Evolutionary conservation across 805 yeast species (phyloP), one percentile per base, ranked within the genome.

Genomic region (Isabelozyma rhagii): DNA sequence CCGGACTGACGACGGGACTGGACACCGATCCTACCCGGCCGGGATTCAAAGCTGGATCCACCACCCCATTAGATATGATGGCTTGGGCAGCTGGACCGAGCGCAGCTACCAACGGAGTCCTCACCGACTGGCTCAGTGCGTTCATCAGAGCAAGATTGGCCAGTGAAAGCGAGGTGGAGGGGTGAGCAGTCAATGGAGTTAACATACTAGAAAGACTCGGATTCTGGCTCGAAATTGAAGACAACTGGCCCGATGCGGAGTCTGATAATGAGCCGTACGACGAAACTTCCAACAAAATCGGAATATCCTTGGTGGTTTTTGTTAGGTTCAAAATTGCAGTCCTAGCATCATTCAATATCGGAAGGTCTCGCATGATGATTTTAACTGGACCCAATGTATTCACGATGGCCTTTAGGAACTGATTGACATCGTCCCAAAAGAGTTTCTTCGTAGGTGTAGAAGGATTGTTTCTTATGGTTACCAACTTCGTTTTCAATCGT

Each of bases 261-360:
- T 39, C 45, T 1, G 70, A 55, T 56, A 68, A 62, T 9, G 64
- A 51, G 47, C 66, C 68, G 47, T 69, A 68, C 0, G 72, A 62
- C 1, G 72, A 67, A 4, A 69, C 68, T 62, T 92, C 97, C 41
- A 92, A 69, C 57, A 89, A 75, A n/a, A 89, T 84, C 0, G 97
- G 91, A 13, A 93, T 87, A 61, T 93, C 98, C 60, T 93, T 93
- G 4, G 97, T 89, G 3, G 92, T 87, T 55, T 89, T 83, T 0
- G 97, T 92, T 51, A 93, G 72, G 38, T 83, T 81, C 0, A 96
- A 89, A 68, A 93, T 79, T 5, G 88, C 82, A 7, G 92, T 84
- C 50, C 96, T 74, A 5, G 86, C 85, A 49, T 89, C 97, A 57
- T 87, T 84, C 46, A 93, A 74, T 13, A 85, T 79, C 0, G 96